Evolutionary conservation across 169 alveolate species (phyloP), one percentile per base, ranked within the genome.

Genomic region (Cryptosporidium sp.): DNA sequence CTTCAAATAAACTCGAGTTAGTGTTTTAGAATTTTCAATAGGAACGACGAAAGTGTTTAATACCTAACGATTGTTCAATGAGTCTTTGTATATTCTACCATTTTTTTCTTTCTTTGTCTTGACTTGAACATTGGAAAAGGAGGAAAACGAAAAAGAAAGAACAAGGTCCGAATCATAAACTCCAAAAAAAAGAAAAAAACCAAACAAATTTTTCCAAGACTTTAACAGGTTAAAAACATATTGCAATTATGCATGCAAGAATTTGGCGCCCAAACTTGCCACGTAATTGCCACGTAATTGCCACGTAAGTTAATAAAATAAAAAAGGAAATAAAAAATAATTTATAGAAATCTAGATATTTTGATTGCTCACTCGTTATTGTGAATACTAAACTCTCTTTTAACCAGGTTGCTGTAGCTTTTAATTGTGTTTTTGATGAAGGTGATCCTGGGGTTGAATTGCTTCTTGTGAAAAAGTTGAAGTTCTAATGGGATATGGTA

Each of bases 401-500:
- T 60, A n/a, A 73, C 70, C 37, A 73, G 39, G n/a, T 73, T 56
- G 21, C 56, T 35, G 68, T 53, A 73, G 72, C 9, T 73, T 23
- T 26, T 9, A 37, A 73, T 60, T 3, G 86, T 60, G 26, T 56
- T 73, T 21, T 39, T 73, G 33, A 73, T 73, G 53, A 73, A 52
- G 12, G 29, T 16, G 12, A 42, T 7, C 14, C 86, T 73, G n/a
- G 70, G 70, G 16, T 26, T 21, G 35, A 73, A 73, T 31, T 73
- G 86, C 31, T 73, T 73, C 53, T 60, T 73, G 23, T 73, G 86
- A 18, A 53, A 31, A 14, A 52, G 39, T 23, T 73, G 86, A 18
- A 73, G 86, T 51, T 73, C 70, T 26, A 52, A 33, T 56, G 86
- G 86, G 8, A 62, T 56, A 26, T 73, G 70, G 53, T 73, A 73